phyloP scores from a whole-genome alignment of 192 early-diverging fungal species.

The Piromyces sp. region DNA sequence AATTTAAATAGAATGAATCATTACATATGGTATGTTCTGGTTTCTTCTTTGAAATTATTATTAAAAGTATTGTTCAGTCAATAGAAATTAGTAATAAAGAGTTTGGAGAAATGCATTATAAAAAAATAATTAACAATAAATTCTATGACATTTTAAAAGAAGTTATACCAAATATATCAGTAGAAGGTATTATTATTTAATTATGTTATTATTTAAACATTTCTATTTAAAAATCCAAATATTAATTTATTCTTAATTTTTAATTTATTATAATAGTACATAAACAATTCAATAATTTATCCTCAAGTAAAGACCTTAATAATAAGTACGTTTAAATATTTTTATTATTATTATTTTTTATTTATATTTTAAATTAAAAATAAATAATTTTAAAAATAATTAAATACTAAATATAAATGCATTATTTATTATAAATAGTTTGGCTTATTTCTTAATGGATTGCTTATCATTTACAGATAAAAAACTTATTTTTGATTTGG shows the following conservation, averaged over 20 bases:
- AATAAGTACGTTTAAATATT: too few relatives aligned
- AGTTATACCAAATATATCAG: not conserved
- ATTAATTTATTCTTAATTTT: too few relatives aligned
- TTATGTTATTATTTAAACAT: too few relatives aligned
- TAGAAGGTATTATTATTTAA: too few relatives aligned
- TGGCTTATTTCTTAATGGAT: not conserved
- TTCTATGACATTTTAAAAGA: not conserved
- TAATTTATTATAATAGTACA: not conserved
- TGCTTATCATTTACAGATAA: not conserved
- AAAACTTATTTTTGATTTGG: not conserved
- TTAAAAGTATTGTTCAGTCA: not conserved
- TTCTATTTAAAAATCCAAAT: too few relatives aligned
- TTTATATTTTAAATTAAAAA: too few relatives aligned
- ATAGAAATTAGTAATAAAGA: not conserved
- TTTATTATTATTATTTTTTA: too few relatives aligned
- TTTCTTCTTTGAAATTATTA: not conserved
- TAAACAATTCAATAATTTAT: not conserved
- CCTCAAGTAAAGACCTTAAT: not conserved
- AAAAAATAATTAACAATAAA: not conserved
- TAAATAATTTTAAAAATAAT: too few relatives aligned
- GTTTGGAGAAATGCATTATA: not conserved
- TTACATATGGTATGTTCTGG: not conserved
- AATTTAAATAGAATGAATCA: not conserved
- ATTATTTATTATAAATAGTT: too few relatives aligned
- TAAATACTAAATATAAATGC: not conserved